phyloP scores from a whole-genome alignment of 2,329 filamentous ascomycete genomes.

The Leptographium lundbergii region DNA sequence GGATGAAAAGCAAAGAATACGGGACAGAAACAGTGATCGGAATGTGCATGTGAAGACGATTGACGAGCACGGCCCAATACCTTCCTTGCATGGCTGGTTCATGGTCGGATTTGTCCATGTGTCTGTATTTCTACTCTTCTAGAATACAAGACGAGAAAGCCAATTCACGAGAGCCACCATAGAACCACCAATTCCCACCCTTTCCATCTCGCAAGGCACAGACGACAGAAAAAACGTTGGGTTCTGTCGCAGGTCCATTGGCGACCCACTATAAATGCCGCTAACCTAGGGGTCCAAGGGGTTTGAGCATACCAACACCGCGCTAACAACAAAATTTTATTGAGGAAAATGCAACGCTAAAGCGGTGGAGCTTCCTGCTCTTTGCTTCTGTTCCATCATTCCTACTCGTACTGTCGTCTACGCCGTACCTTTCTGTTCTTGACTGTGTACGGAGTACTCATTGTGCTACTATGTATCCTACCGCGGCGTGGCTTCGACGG shows the following conservation, averaged over 20 bases:
- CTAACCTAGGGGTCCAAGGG: conserved; percentile 3
- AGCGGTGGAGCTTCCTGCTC: neutral
- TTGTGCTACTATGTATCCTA: no score
- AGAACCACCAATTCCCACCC: neutral
- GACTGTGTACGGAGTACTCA: no score
- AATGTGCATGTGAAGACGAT: neutral
- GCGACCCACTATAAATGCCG: conserved; percentile 1
- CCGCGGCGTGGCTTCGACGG: neutral
- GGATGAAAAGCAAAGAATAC: neutral
- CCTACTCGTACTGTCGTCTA: no score
- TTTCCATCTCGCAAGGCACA: neutral
- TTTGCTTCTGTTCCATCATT: no score
- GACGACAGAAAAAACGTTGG: neutral
- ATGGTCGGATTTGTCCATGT: neutral
- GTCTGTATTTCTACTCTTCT: neutral
- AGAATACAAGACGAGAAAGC: neutral
- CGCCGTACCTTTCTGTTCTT: no score
- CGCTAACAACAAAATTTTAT: neutral
- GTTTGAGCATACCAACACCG: neutral
- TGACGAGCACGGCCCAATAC: neutral
- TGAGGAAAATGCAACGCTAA: neutral
- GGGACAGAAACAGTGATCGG: neutral
- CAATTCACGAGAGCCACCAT: neutral
- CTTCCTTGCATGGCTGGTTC: neutral
- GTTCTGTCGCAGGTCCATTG: neutral